Percentiles rank a stretch among this genome's conserved stretches.
phyloP scores from a whole-genome alignment of 352 stramenopile species.

The Phytopythium montanum region DNA sequence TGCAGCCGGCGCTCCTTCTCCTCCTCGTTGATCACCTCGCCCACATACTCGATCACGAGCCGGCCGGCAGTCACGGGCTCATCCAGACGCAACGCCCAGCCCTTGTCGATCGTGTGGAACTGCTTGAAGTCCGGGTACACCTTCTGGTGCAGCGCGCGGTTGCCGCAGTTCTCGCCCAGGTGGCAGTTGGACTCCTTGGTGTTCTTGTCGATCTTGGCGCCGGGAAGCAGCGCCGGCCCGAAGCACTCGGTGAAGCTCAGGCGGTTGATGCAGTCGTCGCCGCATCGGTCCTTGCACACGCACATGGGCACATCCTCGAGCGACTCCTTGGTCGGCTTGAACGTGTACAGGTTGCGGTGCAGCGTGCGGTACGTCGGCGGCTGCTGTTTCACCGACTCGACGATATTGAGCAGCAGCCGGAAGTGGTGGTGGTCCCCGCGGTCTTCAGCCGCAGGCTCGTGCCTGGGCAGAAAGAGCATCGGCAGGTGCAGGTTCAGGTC shows the following conservation, averaged over 20 bases:
- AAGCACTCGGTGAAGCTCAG: constrained; percentile 92
- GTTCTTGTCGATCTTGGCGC: constrained; percentile 67
- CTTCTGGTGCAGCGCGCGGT: constrained; percentile 86
- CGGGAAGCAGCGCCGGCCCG: constrained; percentile 53
- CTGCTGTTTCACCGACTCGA: constrained; percentile 73
- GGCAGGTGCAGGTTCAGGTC: constrained; percentile 75
- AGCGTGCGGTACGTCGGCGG: constrained; percentile 78
- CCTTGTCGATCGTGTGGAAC: constrained; percentile 86
- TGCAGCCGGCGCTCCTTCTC: constrained; percentile 87
- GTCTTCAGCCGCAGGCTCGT: constrained; percentile 44
- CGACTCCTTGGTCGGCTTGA: constrained; percentile 73
- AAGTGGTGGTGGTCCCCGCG: constrained; percentile 74
- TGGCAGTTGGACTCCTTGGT: constrained; percentile 88
- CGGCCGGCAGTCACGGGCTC: constrained; percentile 80
- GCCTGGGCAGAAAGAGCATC: constrained; percentile 75
- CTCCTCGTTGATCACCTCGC: constrained; percentile 93
- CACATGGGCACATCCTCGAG: constrained; percentile 79
- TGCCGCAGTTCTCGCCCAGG: constrained; percentile 89
- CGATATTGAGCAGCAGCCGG: constrained; percentile 53
- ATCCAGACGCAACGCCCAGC: constrained; percentile 86
- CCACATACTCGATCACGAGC: constrained; percentile 94
- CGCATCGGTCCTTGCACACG: constrained; percentile 73
- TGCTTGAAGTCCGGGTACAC: constrained; percentile 68
- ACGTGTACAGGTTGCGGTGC: constrained; percentile 80
- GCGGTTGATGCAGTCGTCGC: constrained; percentile 93